phyloP scores from a whole-genome alignment of 2,329 filamentous ascomycete species.

The Fusarium proliferatum region DNA sequence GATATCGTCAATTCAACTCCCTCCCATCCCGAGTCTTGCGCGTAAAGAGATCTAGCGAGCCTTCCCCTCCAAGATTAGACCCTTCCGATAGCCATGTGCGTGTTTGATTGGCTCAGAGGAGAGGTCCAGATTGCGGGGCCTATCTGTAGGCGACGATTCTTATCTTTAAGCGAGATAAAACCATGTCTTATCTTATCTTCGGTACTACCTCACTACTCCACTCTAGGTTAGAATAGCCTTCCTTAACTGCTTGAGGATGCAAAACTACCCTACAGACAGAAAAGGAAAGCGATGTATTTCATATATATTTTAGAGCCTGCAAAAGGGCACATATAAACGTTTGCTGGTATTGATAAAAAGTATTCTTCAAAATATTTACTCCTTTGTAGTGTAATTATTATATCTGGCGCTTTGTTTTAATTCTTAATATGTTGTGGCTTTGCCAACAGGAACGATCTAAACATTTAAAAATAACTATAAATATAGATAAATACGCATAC shows the following conservation, averaged over 20 bases:
- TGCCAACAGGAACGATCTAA: too few relatives aligned
- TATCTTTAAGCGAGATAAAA: not conserved
- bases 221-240: fast-evolving
- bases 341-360: too few relatives aligned
- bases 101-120: not conserved
- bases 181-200: not conserved
- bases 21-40: too few relatives aligned
- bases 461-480: too few relatives aligned
- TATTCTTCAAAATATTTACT: too few relatives aligned
- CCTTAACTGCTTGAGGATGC: fast-evolving
- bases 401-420: fast-evolving
- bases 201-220: too few relatives aligned
- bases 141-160: not conserved
- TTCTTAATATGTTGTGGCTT: too few relatives aligned
- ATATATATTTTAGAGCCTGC: fast-evolving
- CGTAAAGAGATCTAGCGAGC: not conserved
- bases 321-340: fast-evolving
- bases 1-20: not conserved
- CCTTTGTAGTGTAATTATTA: too few relatives aligned
- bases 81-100: not conserved
- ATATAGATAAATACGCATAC: too few relatives aligned
- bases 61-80: too few relatives aligned
- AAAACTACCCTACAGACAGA: not conserved
- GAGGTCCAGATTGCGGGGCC: not conserved
- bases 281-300: fast-evolving